Evolutionary conservation across 306 rosid species (phyloP).

Genomic region (Echinosophora koreensis): DNA sequence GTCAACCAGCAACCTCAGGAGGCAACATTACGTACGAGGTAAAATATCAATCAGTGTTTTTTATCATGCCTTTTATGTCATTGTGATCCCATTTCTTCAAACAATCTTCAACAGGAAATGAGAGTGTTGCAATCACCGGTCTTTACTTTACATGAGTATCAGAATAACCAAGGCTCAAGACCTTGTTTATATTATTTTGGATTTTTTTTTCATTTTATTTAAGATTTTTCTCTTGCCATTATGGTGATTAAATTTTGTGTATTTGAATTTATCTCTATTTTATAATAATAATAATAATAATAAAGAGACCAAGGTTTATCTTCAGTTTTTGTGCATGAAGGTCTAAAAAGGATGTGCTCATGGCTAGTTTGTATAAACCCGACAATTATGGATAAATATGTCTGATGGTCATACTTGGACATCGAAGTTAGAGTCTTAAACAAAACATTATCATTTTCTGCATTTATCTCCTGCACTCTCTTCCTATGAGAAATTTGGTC

Average conservation of each 20-base stretch:
- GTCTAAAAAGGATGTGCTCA: constrained; percentile 10
- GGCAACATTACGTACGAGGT: constrained; percentile 95
- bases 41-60: constrained; percentile 42
- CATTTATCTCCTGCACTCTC: constrained; percentile 13
- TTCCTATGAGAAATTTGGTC: constrained; percentile 16
- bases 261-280: constrained; percentile 18
- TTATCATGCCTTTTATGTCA: constrained; percentile 15
- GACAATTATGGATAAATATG: constrained; percentile 26
- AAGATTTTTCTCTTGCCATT: constrained; percentile 23
- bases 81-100: constrained; percentile 23
- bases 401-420: constrained; percentile 22
- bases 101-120: constrained; percentile 34
- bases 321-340: constrained; percentile 23
- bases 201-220: constrained; percentile 20
- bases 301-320: constrained; percentile 19
- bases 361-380: constrained; percentile 25
- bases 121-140: constrained; percentile 27
- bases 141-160: constrained; percentile 1
- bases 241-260: constrained; percentile 7
- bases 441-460: constrained; percentile 16
- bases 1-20: constrained; percentile 94
- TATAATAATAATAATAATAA: constrained; percentile 10
- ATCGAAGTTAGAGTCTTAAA: constrained; percentile 8
- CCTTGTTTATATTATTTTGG: constrained; percentile 39
- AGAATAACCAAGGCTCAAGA: constrained; percentile 1